Evolutionary conservation across 441 rosid species (phyloP), one percentile per base, ranked within the genome.

Genomic region (Adansonia gregorii): DNA sequence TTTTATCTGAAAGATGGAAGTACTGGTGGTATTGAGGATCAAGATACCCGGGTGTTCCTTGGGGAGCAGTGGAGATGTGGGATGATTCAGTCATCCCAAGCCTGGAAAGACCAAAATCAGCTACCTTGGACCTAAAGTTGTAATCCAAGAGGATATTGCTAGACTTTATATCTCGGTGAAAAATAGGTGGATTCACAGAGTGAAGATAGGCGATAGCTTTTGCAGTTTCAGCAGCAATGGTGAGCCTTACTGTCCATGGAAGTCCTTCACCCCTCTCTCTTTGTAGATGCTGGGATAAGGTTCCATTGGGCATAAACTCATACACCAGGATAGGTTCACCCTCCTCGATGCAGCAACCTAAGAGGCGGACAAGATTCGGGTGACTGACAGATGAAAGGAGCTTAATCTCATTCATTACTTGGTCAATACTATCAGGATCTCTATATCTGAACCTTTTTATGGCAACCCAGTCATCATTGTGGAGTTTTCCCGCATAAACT

Each of bases 81-180:
- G 99, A 93, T 22, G 76, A 78, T 64, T 94, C 97, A 0, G 87
- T 74, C 91, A 92, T 87, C 48, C 98, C 98, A n/a, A 93, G 89
- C 76, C 98, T 87, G 9, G 99, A 95, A 76, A 95, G 99, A 67
- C 99, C 99, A 5, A 95, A 95, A 83, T 93, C 99, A 4, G 99
- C 95, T 8, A 95, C 89, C 83, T 94, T 95, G 14, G 97, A 90
- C 77, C 73, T 87, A 54, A 80, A 93, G 72, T 79, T 82, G 83
- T 80, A 79, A 81, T 91, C 99, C 81, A 95, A 83, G 58, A 95
- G 97, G 51, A 93, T 95, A 73, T 95, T 95, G 80, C 92, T 92
- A 1, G 99, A 92, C 80, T 95, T 95, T 35, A 95, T 87, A 75
- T 94, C 99, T 48, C 99, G 80, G 82, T 95, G 99, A 83, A 87